Base-by-base conservation (phyloP, 371 early-diverging fungal genomes). In the Cladochytrium tenue region DNA sequence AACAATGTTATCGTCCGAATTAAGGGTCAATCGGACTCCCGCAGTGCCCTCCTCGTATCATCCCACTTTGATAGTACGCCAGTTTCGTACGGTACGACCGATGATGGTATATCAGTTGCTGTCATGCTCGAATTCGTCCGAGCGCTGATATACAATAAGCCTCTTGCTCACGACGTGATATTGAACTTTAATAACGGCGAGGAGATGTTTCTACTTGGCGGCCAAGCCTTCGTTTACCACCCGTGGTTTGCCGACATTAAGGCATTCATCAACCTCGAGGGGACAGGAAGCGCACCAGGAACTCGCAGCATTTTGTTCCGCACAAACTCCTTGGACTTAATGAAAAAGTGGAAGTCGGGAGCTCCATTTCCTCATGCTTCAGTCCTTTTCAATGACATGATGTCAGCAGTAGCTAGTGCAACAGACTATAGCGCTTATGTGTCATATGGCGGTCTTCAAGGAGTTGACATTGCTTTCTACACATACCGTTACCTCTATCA, bases 141-240 rank as follows among this genome's bases (percentile, higher is more conserved):
- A 76, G 83, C 61, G 7, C 63, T 70, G 80, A 60, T 76, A 28
- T 93, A 59, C 43, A 52, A 25, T 53, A 51, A 67, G 26, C 43
- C 20, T 0, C 65, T 75, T 27, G 25, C 64, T 13, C 59, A 71
- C 51, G 71, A 69, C 50, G 63, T 80, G 57, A 81, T 95, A 26
- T 87, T 95, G 72, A 84, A 91, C 73, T 90, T 94, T 58, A 93
- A 93, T 73, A 92, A 93, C 68, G 89, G 88, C 33, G 95, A 95
- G 70, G 95, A 95, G 74, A 78, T 84, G 53, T 69, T 66, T 43
- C 56, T 77, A 27, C 72, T 87, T 58, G 95, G 95, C 17, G 90
- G 89, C 0, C 69, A 76, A 10, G 78, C 88, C 1, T 92, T 94
- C 71, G 74, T 89, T 50, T 73, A 81, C 15, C 94, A 95, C 70